These are phyloP conservation scores for Rugosomyces carneus DNA, from an alignment of 1,284 basidiomycete species.

Conservation along the genomic window DNA sequence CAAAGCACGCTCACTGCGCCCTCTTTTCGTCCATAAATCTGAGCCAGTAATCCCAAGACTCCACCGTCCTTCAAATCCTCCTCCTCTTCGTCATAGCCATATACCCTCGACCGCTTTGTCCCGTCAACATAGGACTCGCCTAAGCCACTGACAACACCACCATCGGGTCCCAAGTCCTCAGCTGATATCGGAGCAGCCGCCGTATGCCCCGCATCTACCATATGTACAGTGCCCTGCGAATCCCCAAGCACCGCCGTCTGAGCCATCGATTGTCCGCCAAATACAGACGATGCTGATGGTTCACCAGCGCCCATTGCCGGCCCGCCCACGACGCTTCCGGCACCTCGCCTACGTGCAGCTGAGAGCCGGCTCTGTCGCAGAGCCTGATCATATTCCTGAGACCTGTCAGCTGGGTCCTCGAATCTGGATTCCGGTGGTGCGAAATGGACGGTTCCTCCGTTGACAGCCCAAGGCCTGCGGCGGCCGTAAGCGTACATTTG, in stretches of 20 bases:
- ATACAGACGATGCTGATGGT: slow-evolving; percentile 38
- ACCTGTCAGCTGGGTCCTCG: slow-evolving; percentile 43
- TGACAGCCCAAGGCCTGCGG: slow-evolving; percentile 26
- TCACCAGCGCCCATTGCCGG: slow-evolving; percentile 28
- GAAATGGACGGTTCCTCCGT: slow-evolving; percentile 26
- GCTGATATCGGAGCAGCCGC: slow-evolving; percentile 28
- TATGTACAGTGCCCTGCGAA: slow-evolving; percentile 52
- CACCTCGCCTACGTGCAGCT: slow-evolving; percentile 44
- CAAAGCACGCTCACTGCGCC: slow-evolving; percentile 44
- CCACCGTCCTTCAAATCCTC: slow-evolving; percentile 63
- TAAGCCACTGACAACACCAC: slow-evolving; percentile 51
- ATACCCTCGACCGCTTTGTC: slow-evolving; percentile 32
- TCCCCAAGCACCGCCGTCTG: slow-evolving; percentile 67
- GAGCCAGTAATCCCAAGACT: slow-evolving; percentile 67
- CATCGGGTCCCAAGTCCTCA: slow-evolving; percentile 45
- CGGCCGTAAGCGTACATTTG: slow-evolving; percentile 29
- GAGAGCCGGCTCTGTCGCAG: slow-evolving; percentile 62
- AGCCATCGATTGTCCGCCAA: slow-evolving; percentile 47
- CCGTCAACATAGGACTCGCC: slow-evolving; percentile 74
- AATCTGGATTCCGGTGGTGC: slow-evolving; percentile 23
- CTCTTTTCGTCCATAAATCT: slow-evolving; percentile 69
- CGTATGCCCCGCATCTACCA: slow-evolving; percentile 8
- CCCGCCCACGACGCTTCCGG: slow-evolving; percentile 35
- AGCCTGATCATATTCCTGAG: slow-evolving; percentile 69
- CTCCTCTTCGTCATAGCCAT: slow-evolving; percentile 43